Evolutionary conservation across 2,329 filamentous ascomycete species (phyloP), one percentile per base, ranked within the genome.

Genomic region (Akanthomyces muscarius): DNA sequence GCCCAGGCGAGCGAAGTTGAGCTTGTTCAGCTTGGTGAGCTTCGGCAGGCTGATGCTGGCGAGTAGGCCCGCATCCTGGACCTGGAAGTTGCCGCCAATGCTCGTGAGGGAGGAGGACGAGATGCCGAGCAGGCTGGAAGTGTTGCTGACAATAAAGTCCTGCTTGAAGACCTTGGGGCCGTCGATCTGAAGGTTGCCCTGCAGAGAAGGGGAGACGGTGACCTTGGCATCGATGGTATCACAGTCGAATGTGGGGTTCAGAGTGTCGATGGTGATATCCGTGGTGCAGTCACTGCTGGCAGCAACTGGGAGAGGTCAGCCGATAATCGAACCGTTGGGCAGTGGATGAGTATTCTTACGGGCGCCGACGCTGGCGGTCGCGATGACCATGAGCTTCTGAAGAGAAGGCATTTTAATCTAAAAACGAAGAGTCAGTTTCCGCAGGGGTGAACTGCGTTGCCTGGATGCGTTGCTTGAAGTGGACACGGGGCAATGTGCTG

Each of bases 1-100:
- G 66, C 88, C 88, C 48, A 97, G 85, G 68, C 89, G 89, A 64
- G 83, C 80, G 83, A 90, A 93, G 68, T 83, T 77, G 74, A 98
- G 88, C 63, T 78, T 77, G 68, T 85, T 83, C 66, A 96, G 87
- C 41, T 78, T 78, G 65, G 77, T 82, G 64, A 99, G 86, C 30
- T 78, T 71, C 63, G 82, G 78, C 79, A 97, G 88, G 68, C 77
- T 80, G 65, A 98, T 80, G 62, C 80, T 83, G 69, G 83, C 86
- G 62, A 99, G 82, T 42, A 85, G 79, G 66, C 88, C 90, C 63
- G 92, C 80, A 68, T 86, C 86, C 69, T 83, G 78, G 66, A 98
- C 79, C 64, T 79, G 76, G 81, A 97, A 92, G n/a, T 74, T 76
- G 55, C 89, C 87, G 54, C 81, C 83, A 72, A 99, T 90, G 57